Base-by-base conservation (phyloP, 2,329 filamentous ascomycete species). In the Trichoderma guizhouense region DNA sequence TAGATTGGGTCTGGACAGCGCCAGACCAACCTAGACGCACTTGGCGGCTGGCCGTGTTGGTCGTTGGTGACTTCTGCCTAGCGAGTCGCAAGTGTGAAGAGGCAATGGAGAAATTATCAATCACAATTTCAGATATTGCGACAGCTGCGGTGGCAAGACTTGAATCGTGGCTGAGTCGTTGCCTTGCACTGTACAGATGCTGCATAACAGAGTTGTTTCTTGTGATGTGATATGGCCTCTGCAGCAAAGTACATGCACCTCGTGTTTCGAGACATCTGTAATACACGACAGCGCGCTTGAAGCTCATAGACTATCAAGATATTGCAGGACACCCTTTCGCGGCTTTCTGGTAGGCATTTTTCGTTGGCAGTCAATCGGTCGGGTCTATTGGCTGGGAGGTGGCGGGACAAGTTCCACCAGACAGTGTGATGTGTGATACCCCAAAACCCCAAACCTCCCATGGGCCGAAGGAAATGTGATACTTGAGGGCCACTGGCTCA, bases 281-380 rank as follows among this genome's bases (percentile, higher is more conserved):
- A 28, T 15, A 21, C 14, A 43, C n/a, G 63, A 66, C 39, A 66
- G 47, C 47, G 47, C 55, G 47, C 51, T 67, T 12, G 12, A 30
- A 28, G 32, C 39, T 53, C 47, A 53, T 24, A 2, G 18, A 21
- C 21, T 60, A n/a, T 60, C 39, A 34, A 60, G 57, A 32, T 26
- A 34, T 62, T 9, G 67, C 57, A 62, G 39, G 57, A 69, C 67
- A 69, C 67, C 67, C 57, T 34, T 51, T 69, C 67, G 21, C 57
- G 30, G 57, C 28, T 53, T 34, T 36, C 36, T 61, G 30, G 11
- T 24, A 26, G 34, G 43, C 34, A 53, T 28, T 51, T 21, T 69
- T 58, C 24, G 34, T 61, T 18, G 30, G 24, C 32, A 24, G 30
- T 69, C 28, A 57, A 61, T 69, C 57, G 66, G 66, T 18, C 39